Conservation (phyloP, 2,329 filamentous ascomycete genomes). For the Colletotrichum gigasporum region DNA sequence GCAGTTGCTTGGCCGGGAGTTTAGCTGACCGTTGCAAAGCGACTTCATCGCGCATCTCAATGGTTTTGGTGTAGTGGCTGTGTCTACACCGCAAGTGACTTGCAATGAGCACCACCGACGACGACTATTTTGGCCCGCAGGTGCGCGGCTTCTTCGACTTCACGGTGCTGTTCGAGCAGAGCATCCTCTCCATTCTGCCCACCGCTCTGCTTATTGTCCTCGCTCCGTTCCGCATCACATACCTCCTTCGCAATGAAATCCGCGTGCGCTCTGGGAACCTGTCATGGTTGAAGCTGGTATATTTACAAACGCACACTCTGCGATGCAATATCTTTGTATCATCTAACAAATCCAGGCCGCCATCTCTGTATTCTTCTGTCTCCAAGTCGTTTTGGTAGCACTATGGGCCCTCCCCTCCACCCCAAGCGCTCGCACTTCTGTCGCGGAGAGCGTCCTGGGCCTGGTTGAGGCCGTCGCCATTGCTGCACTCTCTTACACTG, state of each 20-base stretch:
- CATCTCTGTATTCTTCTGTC: conserved; percentile 18
- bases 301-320: fast-evolving
- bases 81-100: neutral
- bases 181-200: conserved; percentile 40
- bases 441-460: conserved; percentile 39
- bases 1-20: neutral
- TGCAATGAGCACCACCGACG: conserved; percentile 28
- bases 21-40: neutral
- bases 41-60: too few species aligned
- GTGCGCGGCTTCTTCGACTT: conserved; percentile 40
- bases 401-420: conserved; percentile 39
- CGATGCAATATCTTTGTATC: fast-evolving
- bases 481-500: conserved; percentile 42
- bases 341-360: conserved; percentile 29
- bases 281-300: conserved; percentile 37
- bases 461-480: conserved; percentile 42
- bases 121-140: conserved; percentile 37
- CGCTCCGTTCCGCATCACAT: conserved; percentile 31
- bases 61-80: too few species aligned
- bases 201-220: conserved; percentile 37
- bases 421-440: conserved; percentile 37
- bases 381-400: conserved; percentile 37
- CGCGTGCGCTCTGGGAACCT: conserved; percentile 13
- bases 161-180: conserved; percentile 42
- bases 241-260: conserved; percentile 24